Percentiles rank a stretch among this genome's conserved stretches.
Evolutionary conservation across 257 asterid genomes (phyloP).

Genomic region (Salvia splendens): DNA sequence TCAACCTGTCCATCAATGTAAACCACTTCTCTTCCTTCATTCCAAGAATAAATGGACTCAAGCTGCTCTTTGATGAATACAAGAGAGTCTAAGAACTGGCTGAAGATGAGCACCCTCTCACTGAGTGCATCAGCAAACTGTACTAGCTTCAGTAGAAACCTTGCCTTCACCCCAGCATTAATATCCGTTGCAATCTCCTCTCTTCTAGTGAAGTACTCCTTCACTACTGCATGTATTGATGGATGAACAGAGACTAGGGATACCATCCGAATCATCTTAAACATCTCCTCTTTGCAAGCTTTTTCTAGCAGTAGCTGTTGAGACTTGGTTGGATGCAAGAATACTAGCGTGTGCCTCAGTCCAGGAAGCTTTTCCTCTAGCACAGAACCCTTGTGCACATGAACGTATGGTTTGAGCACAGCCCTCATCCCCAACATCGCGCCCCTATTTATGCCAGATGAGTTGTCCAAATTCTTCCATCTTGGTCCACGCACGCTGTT

Average conservation of each 20-base stretch:
- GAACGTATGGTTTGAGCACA: slow-evolving; percentile 65
- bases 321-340: slow-evolving; percentile 49
- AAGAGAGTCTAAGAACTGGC: slow-evolving; percentile 50
- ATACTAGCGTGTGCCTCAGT: slow-evolving; percentile 50
- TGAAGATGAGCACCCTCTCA: slow-evolving; percentile 69
- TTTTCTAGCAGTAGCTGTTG: slow-evolving; percentile 48
- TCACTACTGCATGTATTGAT: slow-evolving; percentile 33
- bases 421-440: slow-evolving; percentile 39
- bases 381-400: slow-evolving; percentile 61
- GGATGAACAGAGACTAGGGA: slow-evolving; percentile 75
- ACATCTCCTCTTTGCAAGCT: slow-evolving; percentile 13
- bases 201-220: slow-evolving; percentile 5
- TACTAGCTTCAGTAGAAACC: slow-evolving; percentile 53
- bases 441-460: slow-evolving; percentile 35
- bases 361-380: slow-evolving; percentile 64
- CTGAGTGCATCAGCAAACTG: slow-evolving; percentile 39
- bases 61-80: slow-evolving; percentile 43
- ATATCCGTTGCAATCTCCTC: slow-evolving; percentile 29
- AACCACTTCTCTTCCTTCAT: slow-evolving; percentile 46
- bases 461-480: slow-evolving; percentile 42
- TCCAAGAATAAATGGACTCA: slow-evolving; percentile 38
- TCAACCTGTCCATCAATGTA: slow-evolving; percentile 55
- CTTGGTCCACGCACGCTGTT: neutral
- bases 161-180: slow-evolving; percentile 58
- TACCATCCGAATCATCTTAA: slow-evolving; percentile 40